phyloP scores from a whole-genome alignment of 2,329 filamentous ascomycete species.

The Cladophialophora yegresii region DNA sequence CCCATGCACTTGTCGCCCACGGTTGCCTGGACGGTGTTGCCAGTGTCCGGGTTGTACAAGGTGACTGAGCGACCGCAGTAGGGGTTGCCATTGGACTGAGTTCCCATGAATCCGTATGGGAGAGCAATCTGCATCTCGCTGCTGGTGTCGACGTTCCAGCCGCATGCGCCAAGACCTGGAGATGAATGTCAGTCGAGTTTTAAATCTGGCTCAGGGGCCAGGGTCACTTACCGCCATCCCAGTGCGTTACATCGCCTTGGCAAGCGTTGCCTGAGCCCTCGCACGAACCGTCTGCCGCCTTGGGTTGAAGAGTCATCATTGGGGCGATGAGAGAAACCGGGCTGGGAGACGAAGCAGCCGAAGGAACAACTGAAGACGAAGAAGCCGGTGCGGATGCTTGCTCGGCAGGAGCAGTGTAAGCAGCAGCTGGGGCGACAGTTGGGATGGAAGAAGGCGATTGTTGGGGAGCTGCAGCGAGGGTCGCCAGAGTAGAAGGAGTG shows the following conservation, averaged over 20 bases:
- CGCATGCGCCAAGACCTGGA: constrained; percentile 63
- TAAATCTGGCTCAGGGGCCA: not conserved
- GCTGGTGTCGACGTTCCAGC: constrained; percentile 60
- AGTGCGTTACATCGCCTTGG: constrained; percentile 73
- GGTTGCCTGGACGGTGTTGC: constrained; percentile 59
- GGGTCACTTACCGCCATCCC: constrained; percentile 56
- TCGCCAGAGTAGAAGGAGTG: constrained; percentile 8
- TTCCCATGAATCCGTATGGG: constrained; percentile 64
- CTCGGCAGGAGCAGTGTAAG: constrained; percentile 32
- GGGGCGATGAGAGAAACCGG: constrained; percentile 13
- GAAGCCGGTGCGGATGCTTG: constrained; percentile 36
- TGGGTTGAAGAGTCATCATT: constrained; percentile 13
- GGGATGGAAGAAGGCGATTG: constrained; percentile 16
- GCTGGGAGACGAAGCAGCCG: constrained; percentile 8
- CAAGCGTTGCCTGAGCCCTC: constrained; percentile 43
- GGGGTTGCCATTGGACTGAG: constrained; percentile 65
- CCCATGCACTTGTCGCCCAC: constrained; percentile 77
- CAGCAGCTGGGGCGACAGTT: constrained; percentile 14
- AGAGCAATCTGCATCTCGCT: constrained; percentile 69
- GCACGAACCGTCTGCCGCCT: constrained; percentile 35
- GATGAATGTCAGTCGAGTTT: constrained; percentile 10
- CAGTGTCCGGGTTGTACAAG: constrained; percentile 55
- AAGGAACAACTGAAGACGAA: constrained; percentile 15
- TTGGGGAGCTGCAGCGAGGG: constrained; percentile 21
- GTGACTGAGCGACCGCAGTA: constrained; percentile 70